These are phyloP conservation scores for Antarctomyces pellizariae DNA, from an alignment of 495 filamentous ascomycete species.

Conservation along the genomic window DNA sequence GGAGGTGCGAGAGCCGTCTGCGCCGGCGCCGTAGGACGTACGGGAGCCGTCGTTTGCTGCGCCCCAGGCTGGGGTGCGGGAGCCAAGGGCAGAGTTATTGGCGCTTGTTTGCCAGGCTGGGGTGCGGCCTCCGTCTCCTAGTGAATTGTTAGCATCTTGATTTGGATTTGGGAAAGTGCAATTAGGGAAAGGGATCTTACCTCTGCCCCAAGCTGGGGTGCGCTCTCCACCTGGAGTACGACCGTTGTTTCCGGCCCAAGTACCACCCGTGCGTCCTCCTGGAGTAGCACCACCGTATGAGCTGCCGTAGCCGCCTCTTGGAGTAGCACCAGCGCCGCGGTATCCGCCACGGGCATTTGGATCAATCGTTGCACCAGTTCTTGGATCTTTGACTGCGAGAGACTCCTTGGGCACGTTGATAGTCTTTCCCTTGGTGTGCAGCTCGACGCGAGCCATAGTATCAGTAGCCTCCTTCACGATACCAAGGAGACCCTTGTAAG, in stretches of 20 bases:
- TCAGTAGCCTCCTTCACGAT: constrained; percentile 88
- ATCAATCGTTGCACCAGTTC: constrained; percentile 52
- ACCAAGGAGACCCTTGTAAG: constrained; percentile 79
- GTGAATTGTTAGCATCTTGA: too few relatives aligned
- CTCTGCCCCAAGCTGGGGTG: constrained; percentile 50
- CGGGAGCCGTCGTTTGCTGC: constrained; percentile 61
- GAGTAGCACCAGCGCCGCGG: constrained; percentile 18
- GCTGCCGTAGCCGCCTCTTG: constrained; percentile 16
- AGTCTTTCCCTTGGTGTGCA: constrained; percentile 77
- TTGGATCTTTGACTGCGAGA: constrained; percentile 58
- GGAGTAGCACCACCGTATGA: constrained; percentile 16
- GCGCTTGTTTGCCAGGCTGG: constrained; percentile 38
- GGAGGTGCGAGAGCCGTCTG: constrained; percentile 49
- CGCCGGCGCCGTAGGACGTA: constrained; percentile 43
- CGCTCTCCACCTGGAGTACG: constrained; percentile 48
- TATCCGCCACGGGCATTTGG: constrained; percentile 32
- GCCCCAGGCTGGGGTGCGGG: constrained; percentile 55
- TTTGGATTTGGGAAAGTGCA: constrained; percentile 9
- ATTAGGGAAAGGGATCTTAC: constrained; percentile 2
- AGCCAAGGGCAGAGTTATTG: constrained; percentile 24
- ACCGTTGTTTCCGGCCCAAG: constrained; percentile 23
- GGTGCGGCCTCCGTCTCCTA: constrained; percentile 39
- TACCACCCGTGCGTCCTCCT: constrained; percentile 5
- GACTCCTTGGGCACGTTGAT: constrained; percentile 58
- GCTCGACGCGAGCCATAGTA: constrained; percentile 60